These are phyloP conservation scores for Medicago lupulina DNA, from an alignment of 306 rosid species.

Conservation along the genomic window DNA sequence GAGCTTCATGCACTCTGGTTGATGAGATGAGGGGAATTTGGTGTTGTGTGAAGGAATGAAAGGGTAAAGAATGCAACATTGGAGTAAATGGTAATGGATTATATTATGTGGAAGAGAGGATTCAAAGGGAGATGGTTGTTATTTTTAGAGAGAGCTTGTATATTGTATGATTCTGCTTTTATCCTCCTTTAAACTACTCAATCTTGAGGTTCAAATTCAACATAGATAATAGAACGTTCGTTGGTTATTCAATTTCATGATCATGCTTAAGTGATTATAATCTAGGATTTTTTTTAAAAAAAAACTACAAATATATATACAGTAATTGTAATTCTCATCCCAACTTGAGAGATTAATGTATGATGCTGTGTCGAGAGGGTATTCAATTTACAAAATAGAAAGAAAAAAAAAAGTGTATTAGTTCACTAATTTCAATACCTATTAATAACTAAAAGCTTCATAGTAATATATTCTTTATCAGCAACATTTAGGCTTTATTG, in stretches of 20 bases:
- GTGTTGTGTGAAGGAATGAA: conserved; percentile 15
- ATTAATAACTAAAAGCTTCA: no score
- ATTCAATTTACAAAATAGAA: no score
- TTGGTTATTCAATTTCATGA: neutral
- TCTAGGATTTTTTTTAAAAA: no score
- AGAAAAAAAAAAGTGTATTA: no score
- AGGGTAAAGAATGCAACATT: neutral
- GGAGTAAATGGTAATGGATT: neutral
- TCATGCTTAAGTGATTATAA: neutral
- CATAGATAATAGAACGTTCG: neutral
- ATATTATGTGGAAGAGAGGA: conserved; percentile 53
- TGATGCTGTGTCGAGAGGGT: no score
- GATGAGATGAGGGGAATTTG: conserved; percentile 11
- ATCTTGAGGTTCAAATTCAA: conserved; percentile 36
- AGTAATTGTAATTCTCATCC: no score
- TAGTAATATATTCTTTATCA: no score
- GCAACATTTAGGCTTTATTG: no score
- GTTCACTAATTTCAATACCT: no score
- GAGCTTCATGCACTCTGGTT: neutral
- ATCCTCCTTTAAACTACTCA: neutral
- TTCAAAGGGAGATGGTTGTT: conserved; percentile 47
- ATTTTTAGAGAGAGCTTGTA: conserved; percentile 37
- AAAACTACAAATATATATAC: no score
- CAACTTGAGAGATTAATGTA: no score
- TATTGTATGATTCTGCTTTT: conserved; percentile 12